These are phyloP conservation scores for Neurospora crassa DNA, from an alignment of 2,329 filamentous ascomycete genomes.

Conservation along the genomic window DNA sequence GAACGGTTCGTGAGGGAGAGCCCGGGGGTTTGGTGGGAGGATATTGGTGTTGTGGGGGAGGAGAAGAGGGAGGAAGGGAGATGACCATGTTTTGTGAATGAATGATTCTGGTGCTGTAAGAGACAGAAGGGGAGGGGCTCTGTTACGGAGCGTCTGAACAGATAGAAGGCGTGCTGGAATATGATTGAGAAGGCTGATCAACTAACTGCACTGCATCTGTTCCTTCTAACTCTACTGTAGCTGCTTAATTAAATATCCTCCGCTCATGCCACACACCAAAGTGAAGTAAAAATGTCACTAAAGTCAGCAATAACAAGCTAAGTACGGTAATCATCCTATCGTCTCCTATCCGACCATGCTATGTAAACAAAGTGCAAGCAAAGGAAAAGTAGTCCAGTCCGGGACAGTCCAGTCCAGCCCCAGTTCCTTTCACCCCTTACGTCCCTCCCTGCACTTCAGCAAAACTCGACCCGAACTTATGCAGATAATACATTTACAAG, in stretches of 20 bases:
- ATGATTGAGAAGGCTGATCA: neutral
- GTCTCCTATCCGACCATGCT: neutral
- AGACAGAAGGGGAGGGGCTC: neutral
- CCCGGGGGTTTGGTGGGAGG: slow-evolving; percentile 57
- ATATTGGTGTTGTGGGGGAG: neutral
- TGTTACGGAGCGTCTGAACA: neutral
- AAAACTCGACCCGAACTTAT: neutral
- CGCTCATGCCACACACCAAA: neutral
- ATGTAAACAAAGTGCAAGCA: neutral
- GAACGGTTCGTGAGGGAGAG: slow-evolving; percentile 61
- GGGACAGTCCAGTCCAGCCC: neutral
- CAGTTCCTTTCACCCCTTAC: neutral
- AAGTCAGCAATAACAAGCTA: neutral
- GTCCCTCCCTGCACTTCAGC: neutral
- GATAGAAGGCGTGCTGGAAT: neutral
- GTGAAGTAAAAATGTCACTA: neutral
- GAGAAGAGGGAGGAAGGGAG: neutral
- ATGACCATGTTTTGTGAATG: neutral
- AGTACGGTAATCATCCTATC: neutral
- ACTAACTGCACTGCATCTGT: neutral
- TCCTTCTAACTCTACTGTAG: neutral
- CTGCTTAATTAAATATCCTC: neutral
- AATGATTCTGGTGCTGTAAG: neutral
- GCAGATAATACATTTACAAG: neutral
- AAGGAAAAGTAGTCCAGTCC: neutral